Conservation (phyloP, 495 filamentous ascomycete genomes). For the Penicillium roqueforti region DNA sequence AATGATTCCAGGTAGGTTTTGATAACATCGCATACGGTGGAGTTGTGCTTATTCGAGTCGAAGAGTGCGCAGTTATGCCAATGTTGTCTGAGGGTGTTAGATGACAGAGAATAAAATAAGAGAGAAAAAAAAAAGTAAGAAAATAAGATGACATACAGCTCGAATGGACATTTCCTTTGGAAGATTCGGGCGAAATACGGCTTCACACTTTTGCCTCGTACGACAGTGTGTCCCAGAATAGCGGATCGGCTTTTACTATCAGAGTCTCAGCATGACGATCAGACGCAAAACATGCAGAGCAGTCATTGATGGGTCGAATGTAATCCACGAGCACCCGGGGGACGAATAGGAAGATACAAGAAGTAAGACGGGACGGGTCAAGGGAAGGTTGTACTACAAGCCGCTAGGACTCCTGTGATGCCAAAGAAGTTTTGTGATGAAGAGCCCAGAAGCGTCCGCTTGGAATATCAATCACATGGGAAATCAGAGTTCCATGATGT, state of each 20-base stretch:
- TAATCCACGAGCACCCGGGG: not conserved
- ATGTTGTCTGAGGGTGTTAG: slow-evolving; percentile 8
- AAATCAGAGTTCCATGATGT: slow-evolving; percentile 10
- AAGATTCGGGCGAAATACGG: slow-evolving; percentile 1
- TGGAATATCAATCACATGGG: not conserved
- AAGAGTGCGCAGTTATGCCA: slow-evolving; percentile 7
- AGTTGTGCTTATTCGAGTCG: slow-evolving; percentile 3
- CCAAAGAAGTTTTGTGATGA: slow-evolving; percentile 3
- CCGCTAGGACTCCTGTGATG: not conserved
- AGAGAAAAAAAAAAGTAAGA: not conserved
- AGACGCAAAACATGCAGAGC: slow-evolving; percentile 4
- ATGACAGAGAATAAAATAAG: too few relatives aligned
- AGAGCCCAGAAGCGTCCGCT: not conserved
- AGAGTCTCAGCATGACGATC: slow-evolving; percentile 15
- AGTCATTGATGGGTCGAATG: not conserved
- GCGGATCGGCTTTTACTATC: slow-evolving; percentile 9
- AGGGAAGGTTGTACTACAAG: not conserved
- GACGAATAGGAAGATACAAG: not conserved
- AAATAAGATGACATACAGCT: not conserved
- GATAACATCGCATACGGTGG: slow-evolving; percentile 42
- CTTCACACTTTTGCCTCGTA: slow-evolving; percentile 4
- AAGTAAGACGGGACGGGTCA: not conserved
- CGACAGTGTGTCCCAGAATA: slow-evolving; percentile 14
- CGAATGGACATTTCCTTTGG: slow-evolving; percentile 12
- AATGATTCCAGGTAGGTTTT: slow-evolving; percentile 36